Percentiles rank a stretch among this genome's conserved stretches.
These are phyloP conservation scores for Corynascus novoguineensis DNA, from an alignment of 495 filamentous ascomycete genomes.

Conservation along the genomic window DNA sequence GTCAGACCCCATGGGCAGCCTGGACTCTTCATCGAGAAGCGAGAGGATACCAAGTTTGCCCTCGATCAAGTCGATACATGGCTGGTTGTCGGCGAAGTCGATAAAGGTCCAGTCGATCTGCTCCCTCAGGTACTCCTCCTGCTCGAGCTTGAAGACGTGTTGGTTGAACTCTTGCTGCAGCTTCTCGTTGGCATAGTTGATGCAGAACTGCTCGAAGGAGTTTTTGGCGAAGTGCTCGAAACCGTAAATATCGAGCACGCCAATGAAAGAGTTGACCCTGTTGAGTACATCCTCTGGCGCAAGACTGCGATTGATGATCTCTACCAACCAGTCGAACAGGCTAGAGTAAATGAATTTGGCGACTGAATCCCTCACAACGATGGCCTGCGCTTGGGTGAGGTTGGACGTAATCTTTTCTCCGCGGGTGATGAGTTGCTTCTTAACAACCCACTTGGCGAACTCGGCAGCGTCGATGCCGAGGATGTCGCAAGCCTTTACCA, in stretches of 20 bases:
- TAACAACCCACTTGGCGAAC: constrained; percentile 98
- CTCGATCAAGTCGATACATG: constrained; percentile 99
- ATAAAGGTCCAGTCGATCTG: constrained; percentile 99
- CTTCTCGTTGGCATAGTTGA: constrained; percentile 99
- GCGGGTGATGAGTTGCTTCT: constrained; percentile 95
- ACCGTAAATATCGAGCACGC: constrained; percentile 98
- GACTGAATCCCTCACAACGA: constrained; percentile 94
- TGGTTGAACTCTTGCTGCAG: constrained; percentile 99
- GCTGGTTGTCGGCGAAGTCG: constrained; percentile 98
- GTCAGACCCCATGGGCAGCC: constrained; percentile 93
- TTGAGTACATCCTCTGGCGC: constrained; percentile 82
- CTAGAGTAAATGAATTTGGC: constrained; percentile 99
- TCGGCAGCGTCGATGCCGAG: constrained; percentile 81
- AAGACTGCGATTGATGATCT: constrained; percentile 85
- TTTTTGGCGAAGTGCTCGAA: constrained; percentile 99
- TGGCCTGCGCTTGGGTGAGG: constrained; percentile 85
- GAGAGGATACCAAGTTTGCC: constrained; percentile 90
- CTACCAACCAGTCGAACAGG: constrained; percentile 97
- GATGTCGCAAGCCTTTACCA: constrained; percentile 76
- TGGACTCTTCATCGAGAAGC: constrained; percentile 91
- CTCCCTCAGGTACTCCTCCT: constrained; percentile 95
- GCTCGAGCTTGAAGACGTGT: constrained; percentile 99
- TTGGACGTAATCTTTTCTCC: constrained; percentile 98
- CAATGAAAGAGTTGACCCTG: constrained; percentile 89
- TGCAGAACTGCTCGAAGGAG: constrained; percentile 99